Percentiles rank a stretch among this genome's conserved stretches.
Evolutionary conservation across 306 rosid species (phyloP).

Genomic region (Gillenia trifoliata): DNA sequence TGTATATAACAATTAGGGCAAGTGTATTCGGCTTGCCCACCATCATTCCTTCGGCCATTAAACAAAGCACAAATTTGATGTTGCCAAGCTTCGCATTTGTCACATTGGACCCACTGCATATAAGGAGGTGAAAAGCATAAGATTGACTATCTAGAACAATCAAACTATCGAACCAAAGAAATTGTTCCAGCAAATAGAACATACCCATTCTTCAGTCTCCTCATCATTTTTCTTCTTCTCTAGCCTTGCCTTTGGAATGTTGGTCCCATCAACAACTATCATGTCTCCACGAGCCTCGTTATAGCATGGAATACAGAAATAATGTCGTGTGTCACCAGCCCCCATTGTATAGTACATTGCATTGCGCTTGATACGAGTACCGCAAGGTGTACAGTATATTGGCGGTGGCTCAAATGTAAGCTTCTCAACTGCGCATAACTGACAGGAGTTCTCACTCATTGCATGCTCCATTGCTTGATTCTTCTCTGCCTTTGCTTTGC

Average conservation of each 20-base stretch:
- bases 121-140: conserved; percentile 23
- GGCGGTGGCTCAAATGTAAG: conserved; percentile 98
- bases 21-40: conserved; percentile 96
- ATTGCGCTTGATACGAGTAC: conserved; percentile 88
- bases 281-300: conserved; percentile 88
- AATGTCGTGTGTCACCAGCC: conserved; percentile 88
- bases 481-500: conserved; percentile 96
- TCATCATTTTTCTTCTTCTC: conserved; percentile 98
- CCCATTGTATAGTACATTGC: conserved; percentile 88
- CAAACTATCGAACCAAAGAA: conserved; percentile 1
- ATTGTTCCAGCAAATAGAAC: conserved; percentile 5
- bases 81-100: conserved; percentile 99
- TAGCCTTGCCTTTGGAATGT: conserved; percentile 69
- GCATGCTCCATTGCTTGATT: conserved; percentile 92
- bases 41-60: conserved; percentile 93
- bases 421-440: conserved; percentile 96
- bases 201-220: conserved; percentile 96
- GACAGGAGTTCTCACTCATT: conserved; percentile 99
- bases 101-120: conserved; percentile 99
- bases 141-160: conserved; percentile 14
- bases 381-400: conserved; percentile 87
- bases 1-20: conserved; percentile 88
- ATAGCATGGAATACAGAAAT: conserved; percentile 91
- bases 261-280: conserved; percentile 76
- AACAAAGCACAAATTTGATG: conserved; percentile 97